phyloP scores from a whole-genome alignment of 2,329 filamentous ascomycete species.

The Chaetomium olivaceum region DNA sequence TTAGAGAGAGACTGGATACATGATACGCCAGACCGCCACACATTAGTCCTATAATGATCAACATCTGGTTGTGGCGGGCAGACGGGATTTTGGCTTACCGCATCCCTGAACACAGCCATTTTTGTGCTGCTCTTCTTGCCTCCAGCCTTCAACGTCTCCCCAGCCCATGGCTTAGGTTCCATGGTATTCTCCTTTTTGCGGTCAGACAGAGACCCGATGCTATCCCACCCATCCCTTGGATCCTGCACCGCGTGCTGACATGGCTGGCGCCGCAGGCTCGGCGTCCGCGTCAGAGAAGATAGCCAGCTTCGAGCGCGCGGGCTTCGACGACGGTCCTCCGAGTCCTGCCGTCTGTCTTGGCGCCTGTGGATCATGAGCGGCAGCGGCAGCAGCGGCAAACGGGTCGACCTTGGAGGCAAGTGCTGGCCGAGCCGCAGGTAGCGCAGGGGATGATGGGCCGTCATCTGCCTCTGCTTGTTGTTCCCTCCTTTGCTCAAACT shows the following conservation, averaged over 20 bases:
- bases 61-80: constrained; percentile 59
- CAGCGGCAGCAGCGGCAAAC: constrained; percentile 61
- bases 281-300: constrained; percentile 83
- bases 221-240: constrained; percentile 94
- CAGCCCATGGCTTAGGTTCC: constrained; percentile 86
- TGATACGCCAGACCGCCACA: constrained; percentile 41
- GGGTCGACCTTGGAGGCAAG: constrained; percentile 85
- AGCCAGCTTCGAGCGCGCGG: constrained; percentile 76
- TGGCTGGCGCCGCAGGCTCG: constrained; percentile 54
- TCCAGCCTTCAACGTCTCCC: constrained; percentile 84
- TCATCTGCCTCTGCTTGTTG: constrained; percentile 53
- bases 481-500: constrained; percentile 76
- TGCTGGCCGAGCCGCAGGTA: constrained; percentile 79
- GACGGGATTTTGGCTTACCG: constrained; percentile 66
- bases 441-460: constrained; percentile 80
- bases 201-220: constrained; percentile 80
- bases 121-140: constrained; percentile 80
- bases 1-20: constrained; percentile 58
- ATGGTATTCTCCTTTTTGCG: constrained; percentile 91
- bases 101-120: constrained; percentile 91
- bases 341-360: constrained; percentile 52
- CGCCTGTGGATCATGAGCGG: constrained; percentile 65
- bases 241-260: constrained; percentile 52
- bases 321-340: constrained; percentile 54
- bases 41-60: constrained; percentile 98